These are phyloP conservation scores for Suillus bovinus DNA, from an alignment of 768 basidiomycete genomes.

Conservation along the genomic window DNA sequence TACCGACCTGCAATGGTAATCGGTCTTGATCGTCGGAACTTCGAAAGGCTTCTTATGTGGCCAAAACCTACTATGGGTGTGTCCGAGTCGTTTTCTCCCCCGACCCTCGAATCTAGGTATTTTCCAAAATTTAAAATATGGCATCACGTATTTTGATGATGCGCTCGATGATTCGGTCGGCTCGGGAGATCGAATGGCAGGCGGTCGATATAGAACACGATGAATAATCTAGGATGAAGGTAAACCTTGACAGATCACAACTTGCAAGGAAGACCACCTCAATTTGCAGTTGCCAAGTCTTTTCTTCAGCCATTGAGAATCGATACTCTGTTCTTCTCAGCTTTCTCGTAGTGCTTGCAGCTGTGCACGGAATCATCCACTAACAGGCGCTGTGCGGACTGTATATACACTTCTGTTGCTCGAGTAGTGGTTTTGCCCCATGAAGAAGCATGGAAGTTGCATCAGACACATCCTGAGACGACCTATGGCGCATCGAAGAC, in stretches of 20 bases:
- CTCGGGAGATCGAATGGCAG: conserved; percentile 42
- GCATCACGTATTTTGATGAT: conserved; percentile 55
- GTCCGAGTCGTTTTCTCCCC: too few species aligned
- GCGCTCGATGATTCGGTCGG: conserved; percentile 55
- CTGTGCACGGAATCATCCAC: too few species aligned
- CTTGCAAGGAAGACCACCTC: background rate
- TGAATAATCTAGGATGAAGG: too few species aligned
- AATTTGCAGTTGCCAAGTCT: conserved; percentile 9
- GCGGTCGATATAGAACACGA: too few species aligned
- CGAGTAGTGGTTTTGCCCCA: too few species aligned
- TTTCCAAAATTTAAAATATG: conserved; percentile 31
- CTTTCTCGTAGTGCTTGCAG: conserved; percentile 36
- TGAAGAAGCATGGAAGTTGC: background rate
- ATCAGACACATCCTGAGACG: background rate
- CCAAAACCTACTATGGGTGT: background rate
- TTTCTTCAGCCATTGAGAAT: conserved; percentile 59
- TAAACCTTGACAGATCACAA: background rate
- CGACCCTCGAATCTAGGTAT: too few species aligned
- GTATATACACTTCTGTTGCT: too few species aligned
- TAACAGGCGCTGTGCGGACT: too few species aligned
- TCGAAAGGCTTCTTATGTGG: background rate
- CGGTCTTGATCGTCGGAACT: background rate
- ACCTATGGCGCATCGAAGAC: background rate
- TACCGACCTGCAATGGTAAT: background rate
- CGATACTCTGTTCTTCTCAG: conserved; percentile 40